These are phyloP conservation scores for Crucihimalaya himalaica DNA, from an alignment of 345 rosid species.

Conservation along the genomic window DNA sequence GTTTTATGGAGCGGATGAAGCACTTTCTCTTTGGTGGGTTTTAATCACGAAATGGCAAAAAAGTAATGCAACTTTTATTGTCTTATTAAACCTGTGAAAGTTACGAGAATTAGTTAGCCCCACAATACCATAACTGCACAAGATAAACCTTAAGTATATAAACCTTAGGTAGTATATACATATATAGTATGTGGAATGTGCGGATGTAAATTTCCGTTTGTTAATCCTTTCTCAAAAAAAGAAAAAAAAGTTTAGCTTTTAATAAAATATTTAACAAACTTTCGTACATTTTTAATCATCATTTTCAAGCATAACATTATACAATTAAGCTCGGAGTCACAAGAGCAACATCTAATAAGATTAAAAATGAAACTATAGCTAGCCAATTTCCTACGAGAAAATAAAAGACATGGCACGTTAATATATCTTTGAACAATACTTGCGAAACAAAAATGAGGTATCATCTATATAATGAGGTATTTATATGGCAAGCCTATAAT, in stretches of 20 bases:
- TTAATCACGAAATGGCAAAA: neutral
- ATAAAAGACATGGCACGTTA: conserved; percentile 36
- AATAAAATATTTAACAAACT: neutral
- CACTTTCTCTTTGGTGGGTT: conserved; percentile 1
- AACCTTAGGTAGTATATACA: no score
- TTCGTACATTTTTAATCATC: neutral
- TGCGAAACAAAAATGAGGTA: conserved; percentile 21
- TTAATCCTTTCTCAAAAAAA: no score
- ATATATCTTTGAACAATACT: conserved; percentile 31
- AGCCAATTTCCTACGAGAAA: neutral
- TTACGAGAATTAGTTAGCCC: neutral
- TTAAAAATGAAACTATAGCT: no score
- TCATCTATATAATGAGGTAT: no score
- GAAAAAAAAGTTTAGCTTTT: no score
- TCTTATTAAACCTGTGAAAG: neutral
- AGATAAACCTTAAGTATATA: neutral
- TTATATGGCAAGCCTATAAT: no score
- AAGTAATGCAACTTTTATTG: neutral
- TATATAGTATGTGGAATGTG: no score
- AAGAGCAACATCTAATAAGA: neutral
- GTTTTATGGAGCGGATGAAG: conserved; percentile 19
- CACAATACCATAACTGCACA: neutral
- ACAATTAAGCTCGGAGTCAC: neutral
- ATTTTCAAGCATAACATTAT: neutral
- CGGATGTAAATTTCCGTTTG: no score